These are phyloP conservation scores for Gynandropsis gynandra DNA, from an alignment of 345 rosid genomes.

Conservation along the genomic window DNA sequence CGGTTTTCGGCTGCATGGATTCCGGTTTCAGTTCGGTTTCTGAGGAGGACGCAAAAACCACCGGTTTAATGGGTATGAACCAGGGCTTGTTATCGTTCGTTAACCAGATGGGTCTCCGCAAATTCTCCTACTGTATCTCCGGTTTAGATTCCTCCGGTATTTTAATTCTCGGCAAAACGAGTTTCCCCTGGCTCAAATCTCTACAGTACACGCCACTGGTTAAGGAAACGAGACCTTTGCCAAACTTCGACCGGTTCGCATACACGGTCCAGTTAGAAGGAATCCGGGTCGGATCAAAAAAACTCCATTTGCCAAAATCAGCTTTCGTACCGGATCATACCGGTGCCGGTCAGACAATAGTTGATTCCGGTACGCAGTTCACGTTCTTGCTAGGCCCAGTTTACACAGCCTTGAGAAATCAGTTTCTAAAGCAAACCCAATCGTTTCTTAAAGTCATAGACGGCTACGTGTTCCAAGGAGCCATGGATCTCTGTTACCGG, in stretches of 20 bases:
- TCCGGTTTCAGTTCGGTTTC: slow-evolving; percentile 37
- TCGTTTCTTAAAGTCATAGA: slow-evolving; percentile 30
- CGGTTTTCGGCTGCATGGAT: slow-evolving; percentile 64
- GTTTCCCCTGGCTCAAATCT: slow-evolving; percentile 37
- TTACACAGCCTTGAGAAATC: slow-evolving; percentile 39
- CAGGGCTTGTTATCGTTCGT: slow-evolving; percentile 64
- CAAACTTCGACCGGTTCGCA: slow-evolving; percentile 56
- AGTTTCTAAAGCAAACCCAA: slow-evolving; percentile 39
- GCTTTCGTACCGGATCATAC: slow-evolving; percentile 36
- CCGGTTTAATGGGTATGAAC: slow-evolving; percentile 72
- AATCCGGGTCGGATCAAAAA: slow-evolving; percentile 36
- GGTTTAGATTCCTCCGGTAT: slow-evolving; percentile 52
- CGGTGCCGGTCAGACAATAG: slow-evolving; percentile 70
- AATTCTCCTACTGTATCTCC: slow-evolving; percentile 75
- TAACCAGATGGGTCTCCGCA: slow-evolving; percentile 50
- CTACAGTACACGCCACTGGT: slow-evolving; percentile 49
- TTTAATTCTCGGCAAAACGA: slow-evolving; percentile 45
- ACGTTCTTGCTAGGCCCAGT: slow-evolving; percentile 51
- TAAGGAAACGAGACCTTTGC: slow-evolving; percentile 37
- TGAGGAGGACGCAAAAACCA: slow-evolving; percentile 43
- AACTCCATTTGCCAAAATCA: slow-evolving; percentile 38
- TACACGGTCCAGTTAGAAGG: slow-evolving; percentile 56
- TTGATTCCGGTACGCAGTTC: slow-evolving; percentile 68
- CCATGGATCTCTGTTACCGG: slow-evolving; percentile 52
- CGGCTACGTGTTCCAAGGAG: slow-evolving; percentile 49